Conservation (phyloP, 2,329 filamentous ascomycete genomes). For the Penicillium aurantiogriseum region DNA sequence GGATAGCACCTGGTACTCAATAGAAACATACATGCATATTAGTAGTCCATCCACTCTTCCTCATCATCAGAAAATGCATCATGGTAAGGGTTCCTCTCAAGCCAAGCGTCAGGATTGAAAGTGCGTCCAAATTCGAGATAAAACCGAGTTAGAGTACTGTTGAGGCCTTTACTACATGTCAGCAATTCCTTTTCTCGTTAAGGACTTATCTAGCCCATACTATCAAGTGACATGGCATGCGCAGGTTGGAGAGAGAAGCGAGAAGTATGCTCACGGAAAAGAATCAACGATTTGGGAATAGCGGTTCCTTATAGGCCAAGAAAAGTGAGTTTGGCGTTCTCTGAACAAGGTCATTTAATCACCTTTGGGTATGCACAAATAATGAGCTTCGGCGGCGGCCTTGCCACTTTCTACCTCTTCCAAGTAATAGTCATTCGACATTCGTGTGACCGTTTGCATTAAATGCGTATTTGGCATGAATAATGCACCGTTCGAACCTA, state of each 20-base stretch:
- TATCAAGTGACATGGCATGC: neutral
- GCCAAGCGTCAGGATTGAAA: conserved; percentile 1
- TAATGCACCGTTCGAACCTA: neutral
- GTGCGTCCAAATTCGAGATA: neutral
- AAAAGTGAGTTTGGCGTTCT: neutral
- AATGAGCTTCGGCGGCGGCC: neutral
- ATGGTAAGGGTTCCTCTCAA: neutral
- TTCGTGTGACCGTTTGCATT: neutral
- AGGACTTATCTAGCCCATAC: neutral
- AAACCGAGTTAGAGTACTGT: neutral
- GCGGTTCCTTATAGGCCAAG: neutral
- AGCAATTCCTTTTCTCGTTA: neutral
- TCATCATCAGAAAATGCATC: neutral
- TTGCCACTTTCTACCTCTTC: neutral
- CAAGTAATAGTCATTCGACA: neutral
- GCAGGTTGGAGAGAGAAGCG: neutral
- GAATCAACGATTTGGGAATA: neutral
- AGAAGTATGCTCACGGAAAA: neutral
- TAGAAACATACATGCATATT: neutral
- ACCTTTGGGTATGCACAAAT: neutral
- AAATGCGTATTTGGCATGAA: neutral
- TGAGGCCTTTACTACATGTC: neutral
- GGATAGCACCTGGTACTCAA: neutral
- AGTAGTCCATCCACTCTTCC: neutral
- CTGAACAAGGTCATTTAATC: neutral